A percentile compares a stretch with the other conserved stretches of the same genome.
Evolutionary conservation across 495 filamentous ascomycete genomes (phyloP).

Genomic region (Neurospora sp.): DNA sequence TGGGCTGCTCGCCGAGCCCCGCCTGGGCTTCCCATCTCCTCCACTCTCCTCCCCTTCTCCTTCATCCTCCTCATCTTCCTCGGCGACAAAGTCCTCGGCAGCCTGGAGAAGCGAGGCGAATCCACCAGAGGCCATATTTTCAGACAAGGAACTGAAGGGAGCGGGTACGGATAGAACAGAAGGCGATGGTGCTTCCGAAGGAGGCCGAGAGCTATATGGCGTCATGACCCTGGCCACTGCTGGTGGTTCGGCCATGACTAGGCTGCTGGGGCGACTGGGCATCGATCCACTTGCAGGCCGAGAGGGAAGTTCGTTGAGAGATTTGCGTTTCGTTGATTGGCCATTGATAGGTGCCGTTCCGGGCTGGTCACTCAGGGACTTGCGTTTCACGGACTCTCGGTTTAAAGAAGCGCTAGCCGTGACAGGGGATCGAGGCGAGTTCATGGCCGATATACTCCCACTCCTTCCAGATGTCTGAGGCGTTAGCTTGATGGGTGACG

Average conservation of each 20-base stretch:
- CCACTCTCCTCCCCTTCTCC: conserved; percentile 3
- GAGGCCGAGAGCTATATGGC: conserved; percentile 11
- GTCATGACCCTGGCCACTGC: conserved; percentile 14
- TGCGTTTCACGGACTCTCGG: conserved; percentile 3
- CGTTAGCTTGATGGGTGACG: conserved; percentile 33
- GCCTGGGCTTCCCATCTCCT: conserved; percentile 18
- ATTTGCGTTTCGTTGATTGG: conserved; percentile 4
- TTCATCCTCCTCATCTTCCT: conserved; percentile 11
- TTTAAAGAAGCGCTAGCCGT: not conserved
- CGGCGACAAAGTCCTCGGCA: conserved; percentile 36
- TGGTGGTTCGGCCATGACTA: conserved; percentile 17
- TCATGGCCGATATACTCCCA: conserved; percentile 3
- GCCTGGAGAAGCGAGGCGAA: conserved; percentile 39
- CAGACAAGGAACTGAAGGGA: conserved; percentile 4
- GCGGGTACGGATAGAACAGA: conserved; percentile 1
- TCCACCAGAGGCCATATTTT: conserved; percentile 11
- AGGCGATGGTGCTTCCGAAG: conserved; percentile 16
- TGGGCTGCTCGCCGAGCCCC: conserved; percentile 39
- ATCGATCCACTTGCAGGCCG: conserved; percentile 7
- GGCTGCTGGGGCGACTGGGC: conserved; percentile 16
- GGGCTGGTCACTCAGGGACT: not conserved
- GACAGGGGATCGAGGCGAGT: conserved; percentile 14
- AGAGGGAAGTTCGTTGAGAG: not conserved
- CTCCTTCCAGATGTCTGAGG: conserved; percentile 18
- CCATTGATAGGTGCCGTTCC: not conserved